A percentile compares a stretch with the other conserved stretches of the same genome.
Evolutionary conservation across 495 filamentous ascomycete genomes (phyloP).

Genomic region (Neurospora sp.): DNA sequence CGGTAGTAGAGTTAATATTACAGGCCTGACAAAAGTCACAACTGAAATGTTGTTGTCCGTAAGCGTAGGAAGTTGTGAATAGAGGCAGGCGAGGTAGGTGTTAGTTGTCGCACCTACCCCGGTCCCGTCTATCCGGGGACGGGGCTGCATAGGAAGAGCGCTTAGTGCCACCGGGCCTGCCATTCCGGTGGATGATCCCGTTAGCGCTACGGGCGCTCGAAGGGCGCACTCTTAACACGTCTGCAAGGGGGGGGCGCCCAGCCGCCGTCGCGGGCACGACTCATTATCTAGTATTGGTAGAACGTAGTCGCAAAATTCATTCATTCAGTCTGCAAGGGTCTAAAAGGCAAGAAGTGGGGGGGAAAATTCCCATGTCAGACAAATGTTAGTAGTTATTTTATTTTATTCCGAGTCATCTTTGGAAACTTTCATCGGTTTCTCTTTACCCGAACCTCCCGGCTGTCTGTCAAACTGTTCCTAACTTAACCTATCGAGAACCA

Average conservation of each 20-base stretch:
- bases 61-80: neutral
- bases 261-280: no score
- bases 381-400: neutral
- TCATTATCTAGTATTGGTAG: no score
- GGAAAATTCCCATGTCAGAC: neutral
- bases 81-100: neutral
- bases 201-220: neutral
- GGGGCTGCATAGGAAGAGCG: neutral
- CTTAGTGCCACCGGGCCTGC: neutral
- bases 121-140: neutral
- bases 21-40: neutral
- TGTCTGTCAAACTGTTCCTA: neutral
- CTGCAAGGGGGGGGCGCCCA: no score
- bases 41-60: neutral
- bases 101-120: neutral
- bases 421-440: neutral
- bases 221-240: neutral
- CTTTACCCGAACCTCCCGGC: neutral
- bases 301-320: no score
- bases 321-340: neutral
- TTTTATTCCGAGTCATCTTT: neutral
- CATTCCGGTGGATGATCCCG: neutral
- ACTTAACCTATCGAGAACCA: neutral
- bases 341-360: neutral
- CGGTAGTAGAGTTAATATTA: neutral